Percentiles rank a stretch among this genome's conserved stretches.
Conservation (phyloP, 352 stramenopile genomes). For the Globisporangium perplexum region DNA sequence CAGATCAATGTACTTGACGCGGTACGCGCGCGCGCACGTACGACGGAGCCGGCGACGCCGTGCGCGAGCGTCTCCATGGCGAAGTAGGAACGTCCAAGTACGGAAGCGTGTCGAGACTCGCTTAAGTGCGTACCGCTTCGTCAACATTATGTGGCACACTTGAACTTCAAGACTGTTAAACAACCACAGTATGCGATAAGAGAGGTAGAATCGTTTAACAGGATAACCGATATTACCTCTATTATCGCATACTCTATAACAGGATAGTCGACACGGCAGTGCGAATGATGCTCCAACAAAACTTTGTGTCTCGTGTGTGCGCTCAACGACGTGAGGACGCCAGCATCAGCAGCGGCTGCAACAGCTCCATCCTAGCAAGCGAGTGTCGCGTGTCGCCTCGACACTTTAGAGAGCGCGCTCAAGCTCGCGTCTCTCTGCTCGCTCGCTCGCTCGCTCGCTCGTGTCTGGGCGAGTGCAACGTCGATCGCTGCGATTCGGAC, state of each 20-base stretch:
- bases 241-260: too few species aligned
- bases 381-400: not conserved
- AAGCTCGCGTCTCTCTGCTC: too few species aligned
- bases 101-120: not conserved
- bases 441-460: too few species aligned
- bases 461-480: too few species aligned
- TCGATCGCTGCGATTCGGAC: too few species aligned
- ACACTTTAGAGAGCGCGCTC: not conserved
- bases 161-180: not conserved
- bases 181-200: not conserved
- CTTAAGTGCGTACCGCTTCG: not conserved
- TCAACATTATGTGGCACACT: too few species aligned
- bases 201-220: too few species aligned
- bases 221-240: too few species aligned
- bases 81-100: not conserved
- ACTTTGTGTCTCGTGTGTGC: not conserved
- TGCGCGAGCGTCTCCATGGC: constrained; percentile 64
- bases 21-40: constrained; percentile 14
- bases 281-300: not conserved
- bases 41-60: constrained; percentile 54
- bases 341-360: too few species aligned
- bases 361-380: too few species aligned
- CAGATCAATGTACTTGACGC: too few species aligned
- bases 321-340: too few species aligned
- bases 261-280: not conserved